A percentile compares a stretch with the other conserved stretches of the same genome.
Evolutionary conservation across 441 rosid species (phyloP).

Genomic region (Sinapis alba): DNA sequence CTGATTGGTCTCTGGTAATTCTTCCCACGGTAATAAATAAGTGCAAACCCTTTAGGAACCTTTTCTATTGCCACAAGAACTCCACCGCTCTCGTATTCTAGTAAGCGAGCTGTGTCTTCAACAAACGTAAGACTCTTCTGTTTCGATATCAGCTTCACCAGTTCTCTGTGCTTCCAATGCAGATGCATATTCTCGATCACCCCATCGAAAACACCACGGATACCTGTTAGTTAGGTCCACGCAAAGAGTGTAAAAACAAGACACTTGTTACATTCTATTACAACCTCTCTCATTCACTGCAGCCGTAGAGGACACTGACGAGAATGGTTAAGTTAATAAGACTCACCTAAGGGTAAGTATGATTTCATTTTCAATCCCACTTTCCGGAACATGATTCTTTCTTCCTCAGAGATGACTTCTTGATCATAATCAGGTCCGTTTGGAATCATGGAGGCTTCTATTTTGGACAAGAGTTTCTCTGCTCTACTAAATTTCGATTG

Average conservation of each 20-base stretch:
- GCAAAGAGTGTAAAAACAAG: conserved; percentile 12
- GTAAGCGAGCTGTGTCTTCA: conserved; percentile 85
- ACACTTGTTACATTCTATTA: conserved; percentile 6
- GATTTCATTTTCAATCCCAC: conserved; percentile 95
- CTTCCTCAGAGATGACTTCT: conserved; percentile 95
- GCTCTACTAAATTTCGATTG: conserved; percentile 92
- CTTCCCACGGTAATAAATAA: conserved; percentile 93
- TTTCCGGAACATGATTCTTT: conserved; percentile 80
- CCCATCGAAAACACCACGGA: conserved; percentile 98
- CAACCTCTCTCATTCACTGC: background rate
- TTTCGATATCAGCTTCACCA: conserved; percentile 90
- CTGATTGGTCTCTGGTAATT: conserved; percentile 85
- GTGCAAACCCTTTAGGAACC: conserved; percentile 85
- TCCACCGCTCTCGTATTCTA: conserved; percentile 96
- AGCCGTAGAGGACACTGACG: conserved; percentile 3
- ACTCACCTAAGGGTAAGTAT: conserved; percentile 87
- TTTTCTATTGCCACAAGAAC: conserved; percentile 90
- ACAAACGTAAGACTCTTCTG: conserved; percentile 89
- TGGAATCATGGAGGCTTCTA: conserved; percentile 91
- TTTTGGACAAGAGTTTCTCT: conserved; percentile 77
- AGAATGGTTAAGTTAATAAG: conserved; percentile 22
- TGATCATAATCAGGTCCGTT: conserved; percentile 96
- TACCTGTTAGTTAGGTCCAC: conserved; percentile 53
- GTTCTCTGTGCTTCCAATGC: conserved; percentile 97
- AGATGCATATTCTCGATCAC: conserved; percentile 98